Evolutionary conservation across 495 filamentous ascomycete genomes (phyloP).

Genomic region (Penicillium chermesinum): DNA sequence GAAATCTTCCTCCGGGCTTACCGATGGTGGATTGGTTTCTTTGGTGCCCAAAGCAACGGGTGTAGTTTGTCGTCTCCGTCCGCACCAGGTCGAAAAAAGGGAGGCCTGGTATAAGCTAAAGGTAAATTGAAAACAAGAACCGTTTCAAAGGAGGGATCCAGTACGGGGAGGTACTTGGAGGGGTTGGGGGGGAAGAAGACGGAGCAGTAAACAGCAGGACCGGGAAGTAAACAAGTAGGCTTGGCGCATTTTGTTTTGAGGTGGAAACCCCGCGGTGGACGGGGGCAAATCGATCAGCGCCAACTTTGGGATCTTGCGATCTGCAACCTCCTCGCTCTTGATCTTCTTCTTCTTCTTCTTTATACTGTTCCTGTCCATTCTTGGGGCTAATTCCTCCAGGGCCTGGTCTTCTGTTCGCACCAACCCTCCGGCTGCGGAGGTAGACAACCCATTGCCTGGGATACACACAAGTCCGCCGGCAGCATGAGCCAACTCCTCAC

Average conservation of each 20-base stretch:
- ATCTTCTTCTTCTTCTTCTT: neutral
- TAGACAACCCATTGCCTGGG: conserved; percentile 12
- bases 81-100: conserved; percentile 1
- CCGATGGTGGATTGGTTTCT: conserved; percentile 14
- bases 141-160: too few species aligned
- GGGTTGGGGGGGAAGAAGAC: conserved; percentile 6
- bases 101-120: neutral
- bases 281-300: neutral
- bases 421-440: conserved; percentile 20
- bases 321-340: neutral
- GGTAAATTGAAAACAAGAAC: neutral
- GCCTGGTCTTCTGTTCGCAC: conserved; percentile 1
- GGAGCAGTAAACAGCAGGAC: conserved; percentile 24
- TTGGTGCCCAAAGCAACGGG: conserved; percentile 24
- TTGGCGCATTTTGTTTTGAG: conserved; percentile 30
- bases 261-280: conserved; percentile 26
- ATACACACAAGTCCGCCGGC: conserved; percentile 21
- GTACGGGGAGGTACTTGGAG: neutral
- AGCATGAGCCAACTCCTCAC: conserved; percentile 75
- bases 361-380: neutral
- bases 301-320: neutral
- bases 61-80: conserved; percentile 12
- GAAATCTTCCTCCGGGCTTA: neutral
- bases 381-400: neutral
- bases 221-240: conserved; percentile 30